These are phyloP conservation scores for Andrographis paniculata DNA, from an alignment of 305 asterid species.

Conservation along the genomic window DNA sequence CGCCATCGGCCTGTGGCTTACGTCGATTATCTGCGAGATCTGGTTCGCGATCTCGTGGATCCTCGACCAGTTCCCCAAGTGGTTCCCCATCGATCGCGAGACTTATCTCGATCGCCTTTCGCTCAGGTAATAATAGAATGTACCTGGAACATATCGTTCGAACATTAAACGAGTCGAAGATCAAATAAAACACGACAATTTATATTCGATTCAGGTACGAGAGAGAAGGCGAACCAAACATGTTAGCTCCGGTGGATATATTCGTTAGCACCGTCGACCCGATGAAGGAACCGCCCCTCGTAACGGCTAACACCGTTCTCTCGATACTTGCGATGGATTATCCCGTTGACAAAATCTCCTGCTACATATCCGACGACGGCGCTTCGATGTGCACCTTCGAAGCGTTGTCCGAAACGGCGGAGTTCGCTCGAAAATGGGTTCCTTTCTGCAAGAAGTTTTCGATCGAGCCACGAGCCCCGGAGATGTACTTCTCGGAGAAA, in stretches of 20 bases:
- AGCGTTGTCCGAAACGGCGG: constrained; percentile 93
- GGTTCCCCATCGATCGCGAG: constrained; percentile 94
- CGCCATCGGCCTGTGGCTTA: constrained; percentile 95
- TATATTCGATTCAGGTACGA: constrained; percentile 52
- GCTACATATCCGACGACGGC: constrained; percentile 97
- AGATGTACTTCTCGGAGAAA: constrained; percentile 84
- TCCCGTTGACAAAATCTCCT: constrained; percentile 85
- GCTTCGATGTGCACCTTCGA: constrained; percentile 98
- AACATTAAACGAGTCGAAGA: too few relatives aligned
- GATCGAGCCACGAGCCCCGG: constrained; percentile 98
- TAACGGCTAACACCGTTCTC: constrained; percentile 84
- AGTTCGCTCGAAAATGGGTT: constrained; percentile 92
- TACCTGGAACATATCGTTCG: background rate
- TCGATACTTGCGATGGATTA: constrained; percentile 94
- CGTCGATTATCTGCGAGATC: constrained; percentile 90
- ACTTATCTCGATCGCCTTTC: constrained; percentile 97
- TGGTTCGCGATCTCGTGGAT: constrained; percentile 99
- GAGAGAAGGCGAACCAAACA: constrained; percentile 88
- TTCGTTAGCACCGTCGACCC: constrained; percentile 96
- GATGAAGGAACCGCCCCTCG: constrained; percentile 94
- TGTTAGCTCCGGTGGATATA: constrained; percentile 83
- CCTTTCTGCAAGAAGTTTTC: constrained; percentile 89
- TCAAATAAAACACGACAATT: background rate
- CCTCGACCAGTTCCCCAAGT: constrained; percentile 98
- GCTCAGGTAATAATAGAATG: constrained; percentile 42